phyloP scores from a whole-genome alignment of 768 basidiomycete species.

The Boletus pseudopeckii region DNA sequence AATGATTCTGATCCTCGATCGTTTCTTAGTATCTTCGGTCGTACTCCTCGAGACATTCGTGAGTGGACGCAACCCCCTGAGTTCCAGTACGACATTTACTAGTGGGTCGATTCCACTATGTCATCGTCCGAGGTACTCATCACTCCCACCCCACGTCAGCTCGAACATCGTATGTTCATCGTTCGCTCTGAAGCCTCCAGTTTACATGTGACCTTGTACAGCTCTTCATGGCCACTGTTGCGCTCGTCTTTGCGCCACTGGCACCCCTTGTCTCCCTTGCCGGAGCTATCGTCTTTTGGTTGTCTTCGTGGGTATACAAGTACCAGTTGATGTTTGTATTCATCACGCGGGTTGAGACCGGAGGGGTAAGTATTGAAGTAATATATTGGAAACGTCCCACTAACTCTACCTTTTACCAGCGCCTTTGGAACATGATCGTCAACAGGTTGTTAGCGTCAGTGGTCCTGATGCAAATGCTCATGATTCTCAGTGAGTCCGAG shows the following conservation, averaged over 20 bases:
- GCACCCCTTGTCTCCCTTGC: constrained; percentile 87
- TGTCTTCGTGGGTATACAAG: constrained; percentile 86
- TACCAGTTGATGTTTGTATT: constrained; percentile 97
- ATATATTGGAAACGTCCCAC: background rate
- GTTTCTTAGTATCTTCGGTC: constrained; percentile 63
- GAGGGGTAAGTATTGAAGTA: constrained; percentile 61
- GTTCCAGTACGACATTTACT: constrained; percentile 86
- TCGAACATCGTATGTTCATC: constrained; percentile 51
- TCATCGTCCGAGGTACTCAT: background rate
- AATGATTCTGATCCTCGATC: background rate
- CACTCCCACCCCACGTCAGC: constrained; percentile 25
- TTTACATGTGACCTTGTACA: constrained; percentile 25
- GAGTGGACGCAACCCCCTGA: constrained; percentile 88
- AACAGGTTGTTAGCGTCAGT: constrained; percentile 81
- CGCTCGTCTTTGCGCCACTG: constrained; percentile 88
- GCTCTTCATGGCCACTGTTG: constrained; percentile 93
- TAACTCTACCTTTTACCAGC: constrained; percentile 39
- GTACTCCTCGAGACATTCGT: constrained; percentile 85
- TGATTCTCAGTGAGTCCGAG: constrained; percentile 73
- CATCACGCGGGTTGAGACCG: constrained; percentile 85
- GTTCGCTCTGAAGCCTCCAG: background rate
- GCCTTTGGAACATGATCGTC: constrained; percentile 90
- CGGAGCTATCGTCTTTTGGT: constrained; percentile 83
- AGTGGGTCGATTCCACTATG: constrained; percentile 45
- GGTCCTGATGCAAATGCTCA: constrained; percentile 82